phyloP scores from a whole-genome alignment of 306 rosid genomes.

The Prunus davidiana region DNA sequence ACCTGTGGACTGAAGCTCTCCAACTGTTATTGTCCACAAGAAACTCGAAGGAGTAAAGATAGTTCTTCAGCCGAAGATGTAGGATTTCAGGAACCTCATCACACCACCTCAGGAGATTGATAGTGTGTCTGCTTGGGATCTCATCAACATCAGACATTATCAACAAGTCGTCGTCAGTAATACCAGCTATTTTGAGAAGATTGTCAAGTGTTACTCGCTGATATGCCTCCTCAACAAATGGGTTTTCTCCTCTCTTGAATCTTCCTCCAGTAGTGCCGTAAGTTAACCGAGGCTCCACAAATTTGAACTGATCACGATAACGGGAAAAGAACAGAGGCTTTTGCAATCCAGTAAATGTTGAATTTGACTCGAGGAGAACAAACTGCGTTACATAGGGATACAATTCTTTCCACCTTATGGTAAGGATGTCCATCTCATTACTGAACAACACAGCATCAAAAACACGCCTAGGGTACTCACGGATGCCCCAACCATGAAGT shows the following conservation, averaged over 20 bases:
- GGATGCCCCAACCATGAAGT: constrained; percentile 95
- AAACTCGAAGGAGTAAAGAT: constrained; percentile 91
- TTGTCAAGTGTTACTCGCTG: constrained; percentile 92
- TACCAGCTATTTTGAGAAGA: constrained; percentile 85
- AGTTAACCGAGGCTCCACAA: constrained; percentile 73
- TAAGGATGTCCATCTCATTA: constrained; percentile 86
- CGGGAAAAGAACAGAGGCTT: constrained; percentile 68
- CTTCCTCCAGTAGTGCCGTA: constrained; percentile 84
- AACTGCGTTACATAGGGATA: constrained; percentile 82
- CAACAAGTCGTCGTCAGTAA: constrained; percentile 88
- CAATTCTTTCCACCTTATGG: constrained; percentile 86
- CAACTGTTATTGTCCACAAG: constrained; percentile 85
- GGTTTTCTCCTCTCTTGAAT: constrained; percentile 86
- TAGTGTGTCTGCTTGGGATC: constrained; percentile 97
- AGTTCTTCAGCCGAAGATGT: constrained; percentile 90
- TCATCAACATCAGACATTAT: constrained; percentile 99
- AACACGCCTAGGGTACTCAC: constrained; percentile 93
- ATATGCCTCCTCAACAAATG: constrained; percentile 96
- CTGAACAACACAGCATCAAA: constrained; percentile 96
- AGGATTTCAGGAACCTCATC: constrained; percentile 70
- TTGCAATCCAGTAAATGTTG: constrained; percentile 80
- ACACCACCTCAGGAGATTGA: constrained; percentile 93
- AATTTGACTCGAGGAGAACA: constrained; percentile 92
- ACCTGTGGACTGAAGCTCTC: constrained; percentile 92
- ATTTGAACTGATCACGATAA: constrained; percentile 59